Base-by-base conservation (phyloP, 768 basidiomycete species). In the Psilocybe cubensis region DNA sequence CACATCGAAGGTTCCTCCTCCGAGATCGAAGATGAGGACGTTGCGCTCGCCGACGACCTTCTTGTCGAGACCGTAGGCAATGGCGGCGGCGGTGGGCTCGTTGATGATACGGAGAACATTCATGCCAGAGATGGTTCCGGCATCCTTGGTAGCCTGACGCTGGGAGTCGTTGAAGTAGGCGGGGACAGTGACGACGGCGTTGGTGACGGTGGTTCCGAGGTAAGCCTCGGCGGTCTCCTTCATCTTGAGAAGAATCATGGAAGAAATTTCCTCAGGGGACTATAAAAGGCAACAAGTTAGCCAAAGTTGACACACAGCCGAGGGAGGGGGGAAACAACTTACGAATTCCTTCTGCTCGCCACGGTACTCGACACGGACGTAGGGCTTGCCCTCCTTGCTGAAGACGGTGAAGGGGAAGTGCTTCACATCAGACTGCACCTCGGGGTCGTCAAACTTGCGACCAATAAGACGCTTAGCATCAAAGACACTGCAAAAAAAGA, bases 131-230 rank as follows among this genome's bases (percentile, higher is more conserved):
- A 98, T 98, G 59, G 85, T 86, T 66, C 96, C 96, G 33, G 96
- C 95, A 69, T 98, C 96, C 81, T 97, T 98, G 67, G 96, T 98
- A 20, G 96, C 96, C 70, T 96, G 94, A 71, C 96, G 92, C 72
- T 98, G 96, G 23, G 96, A 96, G 80, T 98, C 95, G 75, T 98
- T 98, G 84, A 98, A 98, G 82, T 98, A 98, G 33, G 96, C 95
- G 28, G 96, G 96, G 61, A 98, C 90, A 24, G 95, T 96, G 68
- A 98, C 89, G 66, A 98, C 96, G 54, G 96, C 96, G 74, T 96
- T 94, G 74, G 73, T 87, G 72, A 95, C 79, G 54, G 80, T 84
- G 67, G 78, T 81, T 58, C 96, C 94, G 64, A 98, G 84, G 79
- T 98, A 97, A 48, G 96, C 89, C 80, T 98, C 96, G 29, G 96